Conservation (phyloP, 495 filamentous ascomycete genomes). For the Penicillium cataractarum region DNA sequence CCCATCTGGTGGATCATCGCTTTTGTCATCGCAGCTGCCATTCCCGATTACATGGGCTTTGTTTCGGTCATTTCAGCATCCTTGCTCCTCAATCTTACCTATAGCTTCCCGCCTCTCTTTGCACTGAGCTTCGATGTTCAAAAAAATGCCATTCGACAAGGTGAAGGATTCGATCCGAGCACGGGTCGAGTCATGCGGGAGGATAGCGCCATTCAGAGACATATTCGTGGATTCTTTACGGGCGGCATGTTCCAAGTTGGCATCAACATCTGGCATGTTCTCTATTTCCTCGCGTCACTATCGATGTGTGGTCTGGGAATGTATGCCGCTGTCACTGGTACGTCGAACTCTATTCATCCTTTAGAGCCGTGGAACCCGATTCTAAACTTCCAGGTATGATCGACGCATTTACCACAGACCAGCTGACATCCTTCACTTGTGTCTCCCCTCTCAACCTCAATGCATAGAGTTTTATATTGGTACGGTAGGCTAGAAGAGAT, state of each 20-base stretch:
- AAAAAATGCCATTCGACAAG: constrained; percentile 42
- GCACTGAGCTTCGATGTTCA: constrained; percentile 49
- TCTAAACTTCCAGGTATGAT: constrained; percentile 27
- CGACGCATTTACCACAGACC: constrained; percentile 34
- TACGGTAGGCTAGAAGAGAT: too few species aligned
- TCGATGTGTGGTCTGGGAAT: constrained; percentile 40
- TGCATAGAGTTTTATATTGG: too few species aligned
- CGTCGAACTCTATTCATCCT: background rate
- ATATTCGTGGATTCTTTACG: constrained; percentile 47
- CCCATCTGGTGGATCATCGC: constrained; percentile 64
- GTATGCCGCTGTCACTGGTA: constrained; percentile 41
- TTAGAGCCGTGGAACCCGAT: too few species aligned
- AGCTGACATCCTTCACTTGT: constrained; percentile 45
- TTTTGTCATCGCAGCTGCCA: constrained; percentile 55
- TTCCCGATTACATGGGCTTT: constrained; percentile 55
- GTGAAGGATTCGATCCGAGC: constrained; percentile 50
- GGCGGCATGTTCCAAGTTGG: constrained; percentile 33
- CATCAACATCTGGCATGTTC: constrained; percentile 40
- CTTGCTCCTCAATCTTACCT: constrained; percentile 53
- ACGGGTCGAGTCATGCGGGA: constrained; percentile 39
- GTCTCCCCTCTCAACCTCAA: constrained; percentile 37
- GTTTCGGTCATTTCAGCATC: constrained; percentile 51
- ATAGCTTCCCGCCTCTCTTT: constrained; percentile 52
- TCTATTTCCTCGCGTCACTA: constrained; percentile 42
- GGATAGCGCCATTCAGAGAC: constrained; percentile 39